Evolutionary conservation across 2,329 filamentous ascomycete genomes (phyloP).

Genomic region (Fusarium sp.): DNA sequence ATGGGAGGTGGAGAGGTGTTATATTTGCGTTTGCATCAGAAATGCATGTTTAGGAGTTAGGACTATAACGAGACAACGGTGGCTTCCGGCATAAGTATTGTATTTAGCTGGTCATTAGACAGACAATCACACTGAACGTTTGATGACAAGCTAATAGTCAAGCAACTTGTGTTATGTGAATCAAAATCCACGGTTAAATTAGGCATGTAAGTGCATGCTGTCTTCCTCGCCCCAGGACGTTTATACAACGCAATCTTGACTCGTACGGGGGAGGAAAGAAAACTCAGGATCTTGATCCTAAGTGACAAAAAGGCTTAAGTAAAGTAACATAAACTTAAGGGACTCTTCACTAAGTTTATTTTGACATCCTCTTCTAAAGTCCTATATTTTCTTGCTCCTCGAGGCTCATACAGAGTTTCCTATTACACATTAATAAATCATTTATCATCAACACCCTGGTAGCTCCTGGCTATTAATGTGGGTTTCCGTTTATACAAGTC

Average conservation of each 20-base stretch:
- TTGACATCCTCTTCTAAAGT: neutral
- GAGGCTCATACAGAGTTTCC: neutral
- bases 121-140: neutral
- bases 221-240: neutral
- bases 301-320: neutral
- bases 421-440: neutral
- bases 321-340: neutral
- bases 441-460: slow-evolving; percentile 46
- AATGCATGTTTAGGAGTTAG: slow-evolving; percentile 6
- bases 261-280: neutral
- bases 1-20: neutral
- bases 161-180: neutral
- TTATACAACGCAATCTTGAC: neutral
- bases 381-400: neutral
- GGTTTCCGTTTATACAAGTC: slow-evolving; percentile 79
- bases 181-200: neutral
- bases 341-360: neutral
- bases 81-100: neutral
- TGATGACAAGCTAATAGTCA: neutral
- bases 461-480: slow-evolving; percentile 62
- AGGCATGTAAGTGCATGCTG: neutral
- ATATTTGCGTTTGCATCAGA: slow-evolving; percentile 31
- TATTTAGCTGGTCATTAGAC: neutral
- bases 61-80: neutral
- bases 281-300: neutral